Percentiles rank a stretch among this genome's conserved stretches.
phyloP scores from a whole-genome alignment of 352 stramenopile species.

The Pythium chondricola region DNA sequence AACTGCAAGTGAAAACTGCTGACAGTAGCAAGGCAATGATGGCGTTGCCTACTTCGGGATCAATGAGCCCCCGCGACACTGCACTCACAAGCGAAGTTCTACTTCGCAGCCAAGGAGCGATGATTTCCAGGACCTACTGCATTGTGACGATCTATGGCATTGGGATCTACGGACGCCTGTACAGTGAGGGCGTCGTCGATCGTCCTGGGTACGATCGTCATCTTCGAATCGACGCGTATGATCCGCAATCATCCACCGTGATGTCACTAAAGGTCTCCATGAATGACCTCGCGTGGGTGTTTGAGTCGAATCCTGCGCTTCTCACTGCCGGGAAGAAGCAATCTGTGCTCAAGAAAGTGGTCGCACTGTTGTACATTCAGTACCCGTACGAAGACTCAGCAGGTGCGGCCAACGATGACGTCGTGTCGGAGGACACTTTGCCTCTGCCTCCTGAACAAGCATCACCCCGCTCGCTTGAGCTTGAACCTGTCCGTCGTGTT shows the following conservation, averaged over 20 bases:
- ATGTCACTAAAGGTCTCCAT: slow-evolving; percentile 36
- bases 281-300: slow-evolving; percentile 50
- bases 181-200: slow-evolving; percentile 35
- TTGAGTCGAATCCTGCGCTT: slow-evolving; percentile 31
- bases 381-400: slow-evolving; percentile 23
- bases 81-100: slow-evolving; percentile 23
- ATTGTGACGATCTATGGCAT: slow-evolving; percentile 53
- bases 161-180: slow-evolving; percentile 49
- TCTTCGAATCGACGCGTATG: slow-evolving; percentile 50
- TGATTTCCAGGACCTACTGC: slow-evolving; percentile 61
- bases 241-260: slow-evolving; percentile 24
- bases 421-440: background rate
- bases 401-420: background rate
- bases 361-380: slow-evolving; percentile 56
- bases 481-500: background rate
- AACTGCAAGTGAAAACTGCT: slow-evolving; percentile 23
- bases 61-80: slow-evolving; percentile 1
- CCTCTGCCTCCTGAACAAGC: background rate
- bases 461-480: background rate
- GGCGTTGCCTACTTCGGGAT: background rate
- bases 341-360: slow-evolving; percentile 39
- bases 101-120: slow-evolving; percentile 34
- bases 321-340: slow-evolving; percentile 50
- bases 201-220: slow-evolving; percentile 25
- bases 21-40: background rate